These are phyloP conservation scores for Euryodendron excelsum DNA, from an alignment of 148 eudicot species.

Conservation along the genomic window DNA sequence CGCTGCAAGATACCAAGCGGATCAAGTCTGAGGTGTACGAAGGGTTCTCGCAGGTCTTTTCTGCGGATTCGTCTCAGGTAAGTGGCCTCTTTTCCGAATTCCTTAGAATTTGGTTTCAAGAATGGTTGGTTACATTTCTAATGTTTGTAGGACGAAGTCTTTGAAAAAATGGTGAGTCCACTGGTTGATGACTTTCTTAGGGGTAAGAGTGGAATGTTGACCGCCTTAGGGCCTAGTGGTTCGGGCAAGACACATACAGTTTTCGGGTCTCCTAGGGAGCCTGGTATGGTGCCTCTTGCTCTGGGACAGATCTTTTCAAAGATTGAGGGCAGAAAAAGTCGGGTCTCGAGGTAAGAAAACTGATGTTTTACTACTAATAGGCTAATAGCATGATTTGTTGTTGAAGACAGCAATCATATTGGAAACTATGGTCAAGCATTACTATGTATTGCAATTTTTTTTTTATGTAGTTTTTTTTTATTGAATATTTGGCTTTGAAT, in stretches of 20 bases:
- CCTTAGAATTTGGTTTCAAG: neutral
- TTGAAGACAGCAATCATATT: too few relatives aligned
- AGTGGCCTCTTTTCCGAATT: neutral
- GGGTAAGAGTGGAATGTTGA: constrained; percentile 78
- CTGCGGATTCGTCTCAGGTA: constrained; percentile 66
- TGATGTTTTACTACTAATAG: neutral
- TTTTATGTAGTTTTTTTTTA: too few relatives aligned
- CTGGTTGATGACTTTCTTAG: constrained; percentile 65
- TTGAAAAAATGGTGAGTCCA: constrained; percentile 61
- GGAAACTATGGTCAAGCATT: neutral
- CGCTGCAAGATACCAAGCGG: constrained; percentile 34
- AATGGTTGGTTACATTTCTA: too few relatives aligned
- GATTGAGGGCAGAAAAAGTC: constrained; percentile 14
- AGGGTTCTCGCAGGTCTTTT: constrained; percentile 69
- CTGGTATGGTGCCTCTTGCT: constrained; percentile 89
- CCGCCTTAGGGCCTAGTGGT: constrained; percentile 92
- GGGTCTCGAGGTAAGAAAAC: constrained; percentile 34
- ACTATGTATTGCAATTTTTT: neutral
- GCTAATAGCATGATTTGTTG: too few relatives aligned
- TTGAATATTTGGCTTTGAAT: neutral
- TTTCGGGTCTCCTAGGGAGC: constrained; percentile 71
- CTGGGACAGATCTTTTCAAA: constrained; percentile 48
- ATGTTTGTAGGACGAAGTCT: constrained; percentile 60
- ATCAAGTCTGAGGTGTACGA: constrained; percentile 57
- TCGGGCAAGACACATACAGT: constrained; percentile 93